A percentile compares a stretch with the other conserved stretches of the same genome.
These are phyloP conservation scores for Solanum gracilifrons DNA, from an alignment of 257 asterid genomes.

Conservation along the genomic window DNA sequence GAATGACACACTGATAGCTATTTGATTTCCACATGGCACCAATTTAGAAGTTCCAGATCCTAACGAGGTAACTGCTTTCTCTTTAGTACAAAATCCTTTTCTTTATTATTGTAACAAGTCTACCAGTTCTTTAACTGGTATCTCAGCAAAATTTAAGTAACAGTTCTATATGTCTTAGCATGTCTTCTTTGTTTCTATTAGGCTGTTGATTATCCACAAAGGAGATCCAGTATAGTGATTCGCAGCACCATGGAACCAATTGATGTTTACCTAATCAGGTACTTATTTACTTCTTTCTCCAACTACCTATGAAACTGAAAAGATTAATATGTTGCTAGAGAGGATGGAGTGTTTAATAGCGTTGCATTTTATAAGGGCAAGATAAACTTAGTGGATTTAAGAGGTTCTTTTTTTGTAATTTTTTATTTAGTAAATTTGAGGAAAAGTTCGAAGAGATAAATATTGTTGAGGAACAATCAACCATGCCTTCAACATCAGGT, in stretches of 20 bases:
- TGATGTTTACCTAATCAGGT: slow-evolving; percentile 88
- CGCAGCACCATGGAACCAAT: slow-evolving; percentile 82
- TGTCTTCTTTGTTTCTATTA: slow-evolving; percentile 12
- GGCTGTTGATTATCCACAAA: slow-evolving; percentile 87
- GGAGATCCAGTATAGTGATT: slow-evolving; percentile 63
- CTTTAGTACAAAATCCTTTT: neutral
- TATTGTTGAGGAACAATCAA: slow-evolving; percentile 38
- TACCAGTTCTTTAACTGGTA: neutral
- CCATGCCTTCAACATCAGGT: slow-evolving; percentile 43
- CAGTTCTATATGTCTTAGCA: neutral
- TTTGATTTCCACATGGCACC: slow-evolving; percentile 93
- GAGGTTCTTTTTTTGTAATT: neutral
- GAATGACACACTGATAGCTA: slow-evolving; percentile 82
- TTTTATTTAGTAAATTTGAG: slow-evolving; percentile 53
- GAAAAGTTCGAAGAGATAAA: slow-evolving; percentile 55
- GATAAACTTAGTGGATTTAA: neutral
- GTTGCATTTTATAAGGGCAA: neutral
- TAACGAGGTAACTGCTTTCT: slow-evolving; percentile 51
- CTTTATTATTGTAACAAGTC: neutral
- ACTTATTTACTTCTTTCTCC: neutral
- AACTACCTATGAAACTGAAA: neutral
- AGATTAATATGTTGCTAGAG: neutral
- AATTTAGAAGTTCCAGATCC: slow-evolving; percentile 93
- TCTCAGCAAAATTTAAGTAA: neutral
- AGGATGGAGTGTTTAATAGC: neutral